phyloP scores from a whole-genome alignment of 345 rosid genomes.

The Eucalyptus viminalis region DNA sequence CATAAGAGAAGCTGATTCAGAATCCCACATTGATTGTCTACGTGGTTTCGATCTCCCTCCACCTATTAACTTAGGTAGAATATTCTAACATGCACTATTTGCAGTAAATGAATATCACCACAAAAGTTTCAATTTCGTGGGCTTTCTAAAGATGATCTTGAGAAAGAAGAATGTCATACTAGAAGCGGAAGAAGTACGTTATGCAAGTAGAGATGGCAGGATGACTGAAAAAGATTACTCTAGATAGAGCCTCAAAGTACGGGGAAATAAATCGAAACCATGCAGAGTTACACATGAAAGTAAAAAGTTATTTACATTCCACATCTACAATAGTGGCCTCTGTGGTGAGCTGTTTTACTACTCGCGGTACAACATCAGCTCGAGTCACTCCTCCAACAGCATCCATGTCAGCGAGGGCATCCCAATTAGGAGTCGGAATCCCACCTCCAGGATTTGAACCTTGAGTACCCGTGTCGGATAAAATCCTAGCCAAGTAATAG shows the following conservation, averaged over 20 bases:
- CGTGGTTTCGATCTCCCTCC: background rate
- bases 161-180: background rate
- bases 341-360: slow-evolving; percentile 62
- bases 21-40: background rate
- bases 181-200: background rate
- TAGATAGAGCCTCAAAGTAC: background rate
- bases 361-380: slow-evolving; percentile 95
- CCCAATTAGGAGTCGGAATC: slow-evolving; percentile 99
- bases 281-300: background rate
- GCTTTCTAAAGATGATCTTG: background rate
- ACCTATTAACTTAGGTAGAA: background rate
- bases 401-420: slow-evolving; percentile 97
- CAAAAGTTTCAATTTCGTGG: background rate
- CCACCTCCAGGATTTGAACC: slow-evolving; percentile 96
- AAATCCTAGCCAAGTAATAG: slow-evolving; percentile 94
- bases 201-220: background rate
- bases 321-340: slow-evolving; percentile 70
- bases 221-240: background rate
- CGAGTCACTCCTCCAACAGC: slow-evolving; percentile 97
- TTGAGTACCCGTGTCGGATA: slow-evolving; percentile 77
- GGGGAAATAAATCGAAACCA: background rate
- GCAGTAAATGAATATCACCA: background rate
- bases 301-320: slow-evolving; percentile 50
- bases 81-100: background rate
- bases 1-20: background rate